Percentiles rank a stretch among this genome's conserved stretches.
Conservation (phyloP, 192 early-diverging fungal genomes). For the Chytriomyces confervae region DNA sequence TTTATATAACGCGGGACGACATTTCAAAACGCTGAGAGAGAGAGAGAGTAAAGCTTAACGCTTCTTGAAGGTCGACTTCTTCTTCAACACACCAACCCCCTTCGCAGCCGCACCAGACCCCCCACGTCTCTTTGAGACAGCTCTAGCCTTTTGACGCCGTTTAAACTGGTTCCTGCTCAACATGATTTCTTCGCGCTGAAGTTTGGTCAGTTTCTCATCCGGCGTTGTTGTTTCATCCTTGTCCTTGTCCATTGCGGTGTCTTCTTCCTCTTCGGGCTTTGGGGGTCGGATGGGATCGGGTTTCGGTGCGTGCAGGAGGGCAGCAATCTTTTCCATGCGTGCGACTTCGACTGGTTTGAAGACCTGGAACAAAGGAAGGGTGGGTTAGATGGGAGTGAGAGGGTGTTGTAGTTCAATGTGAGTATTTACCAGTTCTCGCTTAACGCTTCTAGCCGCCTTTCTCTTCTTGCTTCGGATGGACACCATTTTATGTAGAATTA, state of each 20-base stretch:
- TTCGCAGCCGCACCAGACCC: conserved; percentile 8
- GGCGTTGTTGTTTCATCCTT: conserved; percentile 12
- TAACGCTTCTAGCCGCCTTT: conserved; percentile 24
- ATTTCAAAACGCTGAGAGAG: no score
- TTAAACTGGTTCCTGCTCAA: conserved; percentile 38
- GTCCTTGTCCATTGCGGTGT: background rate
- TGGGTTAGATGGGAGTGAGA: background rate
- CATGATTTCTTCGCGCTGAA: conserved; percentile 32
- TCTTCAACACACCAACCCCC: conserved; percentile 1
- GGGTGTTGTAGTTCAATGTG: background rate
- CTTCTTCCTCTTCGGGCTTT: conserved; percentile 10
- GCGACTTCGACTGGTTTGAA: conserved; percentile 43
- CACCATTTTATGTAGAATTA: conserved; percentile 11
- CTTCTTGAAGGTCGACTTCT: conserved; percentile 7
- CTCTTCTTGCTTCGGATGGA: conserved; percentile 31
- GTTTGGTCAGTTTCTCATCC: conserved; percentile 11
- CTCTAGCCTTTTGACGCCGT: conserved; percentile 18
- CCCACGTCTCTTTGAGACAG: conserved; percentile 7
- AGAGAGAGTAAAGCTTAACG: no score
- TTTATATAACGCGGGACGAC: background rate
- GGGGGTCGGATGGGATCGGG: background rate
- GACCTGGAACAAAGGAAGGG: background rate
- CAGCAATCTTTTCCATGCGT: conserved; percentile 14
- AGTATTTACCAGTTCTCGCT: conserved; percentile 23
- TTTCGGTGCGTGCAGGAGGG: conserved; percentile 15